Evolutionary conservation across 768 basidiomycete species (phyloP), one percentile per base, ranked within the genome.

Genomic region (Trichaptum fuscoviolaceum): DNA sequence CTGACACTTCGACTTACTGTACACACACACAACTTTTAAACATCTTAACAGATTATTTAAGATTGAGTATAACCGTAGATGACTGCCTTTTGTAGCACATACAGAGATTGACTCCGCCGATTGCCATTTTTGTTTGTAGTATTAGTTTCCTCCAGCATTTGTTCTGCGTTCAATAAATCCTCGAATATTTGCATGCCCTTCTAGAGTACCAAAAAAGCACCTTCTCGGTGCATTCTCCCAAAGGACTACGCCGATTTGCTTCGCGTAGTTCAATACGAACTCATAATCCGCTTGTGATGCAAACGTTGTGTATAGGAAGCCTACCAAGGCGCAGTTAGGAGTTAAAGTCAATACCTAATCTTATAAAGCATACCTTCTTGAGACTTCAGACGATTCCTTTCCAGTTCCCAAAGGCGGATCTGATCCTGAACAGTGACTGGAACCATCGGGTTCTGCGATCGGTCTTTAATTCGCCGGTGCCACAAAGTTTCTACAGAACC

Each of bases 401-500:
- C 97, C 58, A 96, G 82, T 77, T 99, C 96, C 95, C 97, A 99
- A 20, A 99, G 82, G 66, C 96, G 88, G 68, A 99, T 92, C 77
- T 99, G 96, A 78, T 99, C 96, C 73, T 97, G 95, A 0, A 99
- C 96, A 0, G 97, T 99, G 58, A 97, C 95, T 30, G 97, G 96
- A 25, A 99, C 81, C 17, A 99, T 80, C 9, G 96, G 96, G 73
- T 93, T 93, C 93, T 96, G 74, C 27, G 63, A 36, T 66, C 23
- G 23, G 36, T 62, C n/a, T n/a, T 62, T 26, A 58, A 30, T 20
- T 24, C 36, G 35, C 35, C 10, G n/a, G 30, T 24, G 15, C 42
- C 42, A 57, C 18, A 42, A 59, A 24, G 30, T 35, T 57, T 59
- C 59, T 58, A 27, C 27, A 57, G 62, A 64, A 62, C 36, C 59